These are phyloP conservation scores for Amanita polypyramis DNA, from an alignment of 768 basidiomycete species.

Conservation along the genomic window DNA sequence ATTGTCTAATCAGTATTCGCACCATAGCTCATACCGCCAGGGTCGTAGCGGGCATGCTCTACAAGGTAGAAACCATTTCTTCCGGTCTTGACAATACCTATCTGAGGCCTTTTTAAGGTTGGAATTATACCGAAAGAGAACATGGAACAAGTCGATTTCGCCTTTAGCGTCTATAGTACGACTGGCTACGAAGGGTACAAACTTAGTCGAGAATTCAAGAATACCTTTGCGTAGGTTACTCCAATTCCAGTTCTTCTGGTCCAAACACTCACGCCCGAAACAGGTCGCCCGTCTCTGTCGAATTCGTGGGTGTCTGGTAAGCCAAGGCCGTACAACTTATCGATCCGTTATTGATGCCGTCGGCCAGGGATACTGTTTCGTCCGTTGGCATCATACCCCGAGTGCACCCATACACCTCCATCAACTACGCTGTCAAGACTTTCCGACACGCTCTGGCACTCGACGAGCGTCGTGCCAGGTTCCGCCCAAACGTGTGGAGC, in stretches of 20 bases:
- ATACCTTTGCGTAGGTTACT: constrained; percentile 17
- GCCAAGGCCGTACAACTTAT: neutral
- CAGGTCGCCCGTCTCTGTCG: constrained; percentile 16
- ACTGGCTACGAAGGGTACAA: constrained; percentile 18
- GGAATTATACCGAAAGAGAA: constrained; percentile 22
- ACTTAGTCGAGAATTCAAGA: constrained; percentile 22
- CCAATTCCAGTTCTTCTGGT: neutral
- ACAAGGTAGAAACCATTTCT: constrained; percentile 15
- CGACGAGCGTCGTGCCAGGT: constrained; percentile 16
- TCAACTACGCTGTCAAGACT: constrained; percentile 15
- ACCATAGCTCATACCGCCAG: constrained; percentile 16
- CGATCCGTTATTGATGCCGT: neutral
- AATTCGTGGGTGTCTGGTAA: constrained; percentile 26
- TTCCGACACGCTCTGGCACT: constrained; percentile 17
- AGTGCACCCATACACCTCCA: constrained; percentile 14
- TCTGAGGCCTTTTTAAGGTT: constrained; percentile 12
- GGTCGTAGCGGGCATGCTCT: constrained; percentile 23
- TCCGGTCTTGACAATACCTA: neutral
- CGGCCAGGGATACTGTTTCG: constrained; percentile 16
- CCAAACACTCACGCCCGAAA: neutral
- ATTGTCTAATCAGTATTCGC: neutral
- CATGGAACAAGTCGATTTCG: constrained; percentile 23
- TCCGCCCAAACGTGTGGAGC: constrained; percentile 16
- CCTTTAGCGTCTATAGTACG: constrained; percentile 22
- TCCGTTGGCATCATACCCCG: constrained; percentile 17